These are phyloP conservation scores for Cyclocybe cylindracea DNA, from an alignment of 768 basidiomycete genomes.

Conservation along the genomic window DNA sequence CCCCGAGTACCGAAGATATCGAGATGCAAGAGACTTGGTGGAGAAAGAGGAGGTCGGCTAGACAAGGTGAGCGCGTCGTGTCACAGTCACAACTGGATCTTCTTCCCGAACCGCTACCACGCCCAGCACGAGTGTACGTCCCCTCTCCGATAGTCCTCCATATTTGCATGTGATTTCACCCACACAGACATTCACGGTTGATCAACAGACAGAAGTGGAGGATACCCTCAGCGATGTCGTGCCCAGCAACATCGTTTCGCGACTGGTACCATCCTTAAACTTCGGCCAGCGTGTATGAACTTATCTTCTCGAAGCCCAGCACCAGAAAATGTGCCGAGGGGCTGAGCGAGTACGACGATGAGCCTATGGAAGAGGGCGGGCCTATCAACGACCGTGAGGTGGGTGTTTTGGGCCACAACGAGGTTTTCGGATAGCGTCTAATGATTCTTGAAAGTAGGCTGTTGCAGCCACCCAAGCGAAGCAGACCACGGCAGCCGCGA, in stretches of 20 bases:
- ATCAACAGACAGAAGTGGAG: conserved; percentile 53
- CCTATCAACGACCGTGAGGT: conserved; percentile 51
- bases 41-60: neutral
- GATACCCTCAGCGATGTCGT: conserved; percentile 91
- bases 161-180: neutral
- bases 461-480: conserved; percentile 30
- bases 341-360: conserved; percentile 73
- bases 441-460: neutral
- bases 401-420: conserved; percentile 18
- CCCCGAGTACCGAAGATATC: neutral
- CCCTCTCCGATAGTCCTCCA: neutral
- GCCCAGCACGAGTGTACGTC: conserved; percentile 25
- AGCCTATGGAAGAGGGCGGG: conserved; percentile 62
- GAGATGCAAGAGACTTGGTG: too few species aligned
- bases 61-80: conserved; percentile 16
- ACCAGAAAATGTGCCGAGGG: conserved; percentile 73
- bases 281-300: neutral
- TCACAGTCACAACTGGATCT: conserved; percentile 13
- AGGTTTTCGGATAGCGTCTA: neutral
- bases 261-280: conserved; percentile 55
- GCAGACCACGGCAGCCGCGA: conserved; percentile 28
- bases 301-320: conserved; percentile 42
- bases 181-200: conserved; percentile 38
- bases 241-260: conserved; percentile 88
- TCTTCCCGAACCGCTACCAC: conserved; percentile 10